A percentile compares a stretch with the other conserved stretches of the same genome.
Evolutionary conservation across 1,284 basidiomycete genomes (phyloP).

Genomic region (Schizophyllum commune): DNA sequence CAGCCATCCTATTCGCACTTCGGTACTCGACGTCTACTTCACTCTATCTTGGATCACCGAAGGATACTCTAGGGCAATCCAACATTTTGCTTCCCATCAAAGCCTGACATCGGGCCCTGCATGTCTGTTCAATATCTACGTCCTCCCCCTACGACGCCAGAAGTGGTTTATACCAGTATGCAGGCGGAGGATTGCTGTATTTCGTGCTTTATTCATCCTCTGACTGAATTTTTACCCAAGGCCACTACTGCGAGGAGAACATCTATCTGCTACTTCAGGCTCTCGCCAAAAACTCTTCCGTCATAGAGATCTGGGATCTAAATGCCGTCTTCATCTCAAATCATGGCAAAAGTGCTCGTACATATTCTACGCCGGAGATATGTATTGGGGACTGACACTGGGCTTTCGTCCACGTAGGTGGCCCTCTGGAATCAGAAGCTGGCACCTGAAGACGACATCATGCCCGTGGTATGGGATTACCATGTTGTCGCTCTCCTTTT

Average conservation of each 20-base stretch:
- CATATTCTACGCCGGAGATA: not conserved
- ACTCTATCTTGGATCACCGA: too few species aligned
- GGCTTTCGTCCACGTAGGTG: not conserved
- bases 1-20: too few species aligned
- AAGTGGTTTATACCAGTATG: too few species aligned
- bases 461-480: not conserved
- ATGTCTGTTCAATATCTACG: too few species aligned
- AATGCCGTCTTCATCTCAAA: not conserved
- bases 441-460: not conserved
- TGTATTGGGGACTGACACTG: not conserved
- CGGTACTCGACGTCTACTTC: too few species aligned
- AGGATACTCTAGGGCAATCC: too few species aligned
- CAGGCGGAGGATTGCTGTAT: too few species aligned
- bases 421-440: not conserved
- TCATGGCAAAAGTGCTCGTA: not conserved
- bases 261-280: not conserved
- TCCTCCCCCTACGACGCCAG: too few species aligned
- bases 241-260: not conserved
- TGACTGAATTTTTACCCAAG: not conserved
- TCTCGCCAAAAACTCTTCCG: not conserved
- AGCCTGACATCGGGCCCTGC: too few species aligned
- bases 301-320: not conserved
- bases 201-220: too few species aligned
- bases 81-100: too few species aligned
- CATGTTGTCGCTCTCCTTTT: not conserved